A percentile compares a stretch with the other conserved stretches of the same genome.
phyloP scores from a whole-genome alignment of 2,329 filamentous ascomycete species.

The Amylocarpus encephaloides region DNA sequence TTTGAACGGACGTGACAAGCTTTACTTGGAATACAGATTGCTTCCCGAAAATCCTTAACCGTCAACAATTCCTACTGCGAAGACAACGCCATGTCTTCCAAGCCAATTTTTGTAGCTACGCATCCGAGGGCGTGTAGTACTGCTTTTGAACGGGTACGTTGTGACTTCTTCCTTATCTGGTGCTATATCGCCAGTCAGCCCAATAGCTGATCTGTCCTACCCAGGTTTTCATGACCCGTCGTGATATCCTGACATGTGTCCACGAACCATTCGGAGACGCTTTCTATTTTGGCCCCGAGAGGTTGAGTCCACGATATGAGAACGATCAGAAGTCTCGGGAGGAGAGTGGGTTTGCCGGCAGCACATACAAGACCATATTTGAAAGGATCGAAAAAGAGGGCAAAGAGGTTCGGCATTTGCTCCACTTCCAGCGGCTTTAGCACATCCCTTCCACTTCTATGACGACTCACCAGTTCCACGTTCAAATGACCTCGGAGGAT shows the following conservation, averaged over 20 bases:
- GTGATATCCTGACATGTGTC: conserved; percentile 71
- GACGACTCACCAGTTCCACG: not conserved
- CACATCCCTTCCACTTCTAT: not conserved
- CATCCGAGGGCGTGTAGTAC: conserved; percentile 95
- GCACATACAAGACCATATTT: conserved; percentile 72
- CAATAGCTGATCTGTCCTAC: conserved; percentile 12
- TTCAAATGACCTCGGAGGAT: not conserved
- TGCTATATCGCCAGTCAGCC: conserved; percentile 1
- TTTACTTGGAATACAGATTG: conserved; percentile 27
- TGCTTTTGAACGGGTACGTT: conserved; percentile 80
- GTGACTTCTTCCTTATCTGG: not conserved
- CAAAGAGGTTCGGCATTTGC: conserved; percentile 45
- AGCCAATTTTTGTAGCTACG: conserved; percentile 85
- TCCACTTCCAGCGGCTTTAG: conserved; percentile 9
- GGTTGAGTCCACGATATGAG: conserved; percentile 72
- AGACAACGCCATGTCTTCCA: conserved; percentile 57
- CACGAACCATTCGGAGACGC: conserved; percentile 97
- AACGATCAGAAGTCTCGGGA: conserved; percentile 51
- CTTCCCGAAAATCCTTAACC: conserved; percentile 2
- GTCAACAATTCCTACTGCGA: not conserved
- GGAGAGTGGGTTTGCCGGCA: conserved; percentile 59
- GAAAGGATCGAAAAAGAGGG: conserved; percentile 66
- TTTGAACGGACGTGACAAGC: conserved; percentile 13
- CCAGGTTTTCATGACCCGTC: conserved; percentile 93
- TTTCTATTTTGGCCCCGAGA: conserved; percentile 92